phyloP scores from a whole-genome alignment of 331 rosid species.

The Saraca asoca region DNA sequence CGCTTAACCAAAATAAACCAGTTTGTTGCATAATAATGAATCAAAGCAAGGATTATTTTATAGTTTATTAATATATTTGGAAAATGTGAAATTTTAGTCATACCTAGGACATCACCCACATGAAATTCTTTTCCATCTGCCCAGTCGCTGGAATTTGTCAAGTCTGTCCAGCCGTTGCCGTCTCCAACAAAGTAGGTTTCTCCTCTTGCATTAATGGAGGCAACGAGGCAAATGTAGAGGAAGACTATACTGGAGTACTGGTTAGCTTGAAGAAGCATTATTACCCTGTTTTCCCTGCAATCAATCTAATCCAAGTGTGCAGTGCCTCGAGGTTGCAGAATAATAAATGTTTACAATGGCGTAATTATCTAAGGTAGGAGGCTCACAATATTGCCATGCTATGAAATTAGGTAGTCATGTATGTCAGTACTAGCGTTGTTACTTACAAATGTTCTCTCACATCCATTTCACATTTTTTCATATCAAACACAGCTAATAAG shows the following conservation, averaged over 20 bases:
- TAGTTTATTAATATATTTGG: neutral
- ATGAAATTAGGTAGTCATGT: conserved; percentile 21
- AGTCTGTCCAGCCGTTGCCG: conserved; percentile 3
- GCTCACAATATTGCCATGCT: conserved; percentile 11
- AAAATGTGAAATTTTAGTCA: neutral
- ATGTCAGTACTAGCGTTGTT: neutral
- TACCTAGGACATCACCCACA: conserved; percentile 19
- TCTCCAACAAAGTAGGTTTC: conserved; percentile 1
- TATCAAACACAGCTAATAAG: too few relatives aligned
- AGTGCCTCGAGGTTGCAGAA: neutral
- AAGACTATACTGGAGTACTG: neutral
- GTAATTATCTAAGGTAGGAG: neutral
- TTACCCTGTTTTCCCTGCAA: neutral
- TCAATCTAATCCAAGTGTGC: neutral
- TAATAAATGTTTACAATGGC: neutral
- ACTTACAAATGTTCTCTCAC: too few relatives aligned
- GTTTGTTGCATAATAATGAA: too few relatives aligned
- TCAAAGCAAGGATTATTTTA: neutral
- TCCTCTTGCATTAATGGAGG: conserved; percentile 14
- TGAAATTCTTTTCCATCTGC: conserved; percentile 20
- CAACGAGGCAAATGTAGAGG: conserved; percentile 1
- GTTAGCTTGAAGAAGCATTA: conserved; percentile 2
- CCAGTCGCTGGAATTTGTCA: conserved; percentile 7
- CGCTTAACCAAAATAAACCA: too few relatives aligned
- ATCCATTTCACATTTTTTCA: too few relatives aligned